These are phyloP conservation scores for Amanita pseudoporphyria DNA, from an alignment of 768 basidiomycete genomes.

Conservation along the genomic window DNA sequence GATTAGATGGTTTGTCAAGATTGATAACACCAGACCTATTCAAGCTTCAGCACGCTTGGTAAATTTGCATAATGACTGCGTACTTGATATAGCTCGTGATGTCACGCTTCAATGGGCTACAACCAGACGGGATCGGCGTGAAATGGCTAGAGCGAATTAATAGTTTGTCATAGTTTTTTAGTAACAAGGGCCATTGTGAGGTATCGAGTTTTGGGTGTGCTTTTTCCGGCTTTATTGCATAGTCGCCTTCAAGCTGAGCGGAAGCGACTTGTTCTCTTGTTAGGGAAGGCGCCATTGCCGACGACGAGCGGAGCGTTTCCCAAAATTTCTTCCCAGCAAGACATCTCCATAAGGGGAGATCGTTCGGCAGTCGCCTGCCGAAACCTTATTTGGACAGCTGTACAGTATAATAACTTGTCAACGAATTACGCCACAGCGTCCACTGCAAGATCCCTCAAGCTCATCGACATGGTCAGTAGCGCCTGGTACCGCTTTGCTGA, in stretches of 20 bases:
- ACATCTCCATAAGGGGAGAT: constrained; percentile 7
- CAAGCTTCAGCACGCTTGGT: constrained; percentile 4
- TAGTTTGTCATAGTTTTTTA: constrained; percentile 98
- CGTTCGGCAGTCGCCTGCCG: constrained; percentile 12
- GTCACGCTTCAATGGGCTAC: constrained; percentile 92
- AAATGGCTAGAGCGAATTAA: constrained; percentile 94
- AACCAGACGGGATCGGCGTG: constrained; percentile 93
- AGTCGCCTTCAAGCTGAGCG: constrained; percentile 69
- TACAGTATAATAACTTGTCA: constrained; percentile 34
- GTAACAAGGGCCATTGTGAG: constrained; percentile 92
- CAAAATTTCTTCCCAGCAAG: constrained; percentile 10
- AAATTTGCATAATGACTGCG: not conserved
- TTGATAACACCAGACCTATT: constrained; percentile 97
- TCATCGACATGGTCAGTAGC: constrained; percentile 60
- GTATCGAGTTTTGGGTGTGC: constrained; percentile 77
- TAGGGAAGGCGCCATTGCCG: constrained; percentile 38
- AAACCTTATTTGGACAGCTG: constrained; percentile 33
- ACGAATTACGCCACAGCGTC: constrained; percentile 17
- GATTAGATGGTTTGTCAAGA: constrained; percentile 98
- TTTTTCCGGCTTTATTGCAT: constrained; percentile 72
- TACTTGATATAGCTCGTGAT: constrained; percentile 87
- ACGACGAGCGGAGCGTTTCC: not conserved
- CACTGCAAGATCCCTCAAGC: constrained; percentile 10
- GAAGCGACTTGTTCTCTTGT: constrained; percentile 62
- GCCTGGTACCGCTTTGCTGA: constrained; percentile 76